Conservation (phyloP, 371 early-diverging fungal species). For the Syncephalastrum sp. region DNA sequence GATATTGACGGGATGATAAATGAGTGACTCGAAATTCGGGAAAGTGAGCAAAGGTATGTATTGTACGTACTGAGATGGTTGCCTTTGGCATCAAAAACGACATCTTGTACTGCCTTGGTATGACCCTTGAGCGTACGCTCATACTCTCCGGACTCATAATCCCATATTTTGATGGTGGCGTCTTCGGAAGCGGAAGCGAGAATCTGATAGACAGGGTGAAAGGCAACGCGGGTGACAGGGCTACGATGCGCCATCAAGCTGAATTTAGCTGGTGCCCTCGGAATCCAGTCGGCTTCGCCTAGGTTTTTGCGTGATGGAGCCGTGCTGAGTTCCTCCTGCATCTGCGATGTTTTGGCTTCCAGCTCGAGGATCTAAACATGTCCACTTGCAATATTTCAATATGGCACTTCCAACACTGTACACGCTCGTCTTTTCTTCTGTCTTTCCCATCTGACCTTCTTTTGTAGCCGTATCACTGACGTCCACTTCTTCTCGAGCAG, state of each 20-base stretch:
- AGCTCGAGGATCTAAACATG: conserved; percentile 79
- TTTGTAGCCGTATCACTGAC: conserved; percentile 85
- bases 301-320: conserved; percentile 64
- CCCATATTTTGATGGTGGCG: conserved; percentile 87
- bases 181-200: conserved; percentile 89
- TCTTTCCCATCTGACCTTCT: conserved; percentile 57
- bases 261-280: conserved; percentile 71
- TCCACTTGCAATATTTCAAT: conserved; percentile 3
- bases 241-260: conserved; percentile 72
- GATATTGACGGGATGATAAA: conserved; percentile 1
- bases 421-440: neutral
- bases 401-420: conserved; percentile 5
- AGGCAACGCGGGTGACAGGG: conserved; percentile 80
- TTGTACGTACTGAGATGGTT: conserved; percentile 52
- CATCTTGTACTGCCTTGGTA: conserved; percentile 85
- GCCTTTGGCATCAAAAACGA: conserved; percentile 80
- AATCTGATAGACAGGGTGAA: conserved; percentile 82
- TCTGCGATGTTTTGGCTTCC: conserved; percentile 69
- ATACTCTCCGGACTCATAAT: conserved; percentile 84
- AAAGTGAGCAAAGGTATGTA: neutral
- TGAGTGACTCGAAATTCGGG: neutral
- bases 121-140: conserved; percentile 90
- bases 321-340: conserved; percentile 71
- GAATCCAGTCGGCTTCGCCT: conserved; percentile 71
- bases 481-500: conserved; percentile 94